Evolutionary conservation across 352 stramenopile genomes (phyloP).

Genomic region (Globisporangium perplexum): DNA sequence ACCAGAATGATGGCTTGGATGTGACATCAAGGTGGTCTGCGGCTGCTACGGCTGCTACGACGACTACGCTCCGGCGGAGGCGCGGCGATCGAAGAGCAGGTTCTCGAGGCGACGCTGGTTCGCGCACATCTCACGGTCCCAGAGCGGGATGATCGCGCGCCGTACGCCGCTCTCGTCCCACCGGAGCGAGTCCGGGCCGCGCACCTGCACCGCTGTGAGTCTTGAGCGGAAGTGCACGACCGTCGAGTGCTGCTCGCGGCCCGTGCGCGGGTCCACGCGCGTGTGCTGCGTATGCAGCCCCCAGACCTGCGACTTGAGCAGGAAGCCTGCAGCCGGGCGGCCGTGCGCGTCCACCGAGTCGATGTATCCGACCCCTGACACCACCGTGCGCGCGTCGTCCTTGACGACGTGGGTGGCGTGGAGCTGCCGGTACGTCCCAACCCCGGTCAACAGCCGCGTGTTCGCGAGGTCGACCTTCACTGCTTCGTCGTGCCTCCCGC

Average conservation of each 20-base stretch:
- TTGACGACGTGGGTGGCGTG: not conserved
- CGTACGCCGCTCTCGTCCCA: not conserved
- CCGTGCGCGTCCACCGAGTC: not conserved
- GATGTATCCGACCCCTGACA: not conserved
- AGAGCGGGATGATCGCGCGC: not conserved
- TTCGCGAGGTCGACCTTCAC: not conserved
- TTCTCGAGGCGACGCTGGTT: not conserved
- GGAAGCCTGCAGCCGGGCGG: not conserved
- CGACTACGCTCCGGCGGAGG: not conserved
- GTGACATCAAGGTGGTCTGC: no score
- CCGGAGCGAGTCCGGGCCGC: not conserved
- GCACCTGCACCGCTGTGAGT: not conserved
- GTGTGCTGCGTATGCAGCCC: not conserved
- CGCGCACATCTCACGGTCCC: not conserved
- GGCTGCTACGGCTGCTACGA: no score
- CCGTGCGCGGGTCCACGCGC: not conserved
- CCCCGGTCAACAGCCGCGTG: not conserved
- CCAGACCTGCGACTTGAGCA: conserved; percentile 1
- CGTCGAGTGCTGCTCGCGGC: not conserved
- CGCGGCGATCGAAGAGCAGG: not conserved
- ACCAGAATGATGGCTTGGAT: no score
- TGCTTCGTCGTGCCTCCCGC: not conserved
- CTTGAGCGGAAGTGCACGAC: not conserved
- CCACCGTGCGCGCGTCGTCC: not conserved
- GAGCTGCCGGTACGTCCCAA: not conserved